Percentiles rank a stretch among this genome's conserved stretches.
Evolutionary conservation across 306 rosid genomes (phyloP).

Genomic region (Prunus mongolica): DNA sequence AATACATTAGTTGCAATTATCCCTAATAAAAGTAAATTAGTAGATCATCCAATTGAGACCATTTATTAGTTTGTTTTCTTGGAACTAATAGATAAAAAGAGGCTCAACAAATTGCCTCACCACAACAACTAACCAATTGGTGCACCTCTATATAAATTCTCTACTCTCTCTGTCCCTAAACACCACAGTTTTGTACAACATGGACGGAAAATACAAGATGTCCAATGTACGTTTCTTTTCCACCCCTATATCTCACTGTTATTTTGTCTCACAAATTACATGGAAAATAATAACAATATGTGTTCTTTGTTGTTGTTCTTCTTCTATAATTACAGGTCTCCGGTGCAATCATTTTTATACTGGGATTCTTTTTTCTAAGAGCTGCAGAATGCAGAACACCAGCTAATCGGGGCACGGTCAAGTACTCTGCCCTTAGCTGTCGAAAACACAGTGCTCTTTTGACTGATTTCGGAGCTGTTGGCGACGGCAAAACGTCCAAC

Average conservation of each 20-base stretch:
- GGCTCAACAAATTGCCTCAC: too few relatives aligned
- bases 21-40: too few relatives aligned
- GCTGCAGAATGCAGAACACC: slow-evolving; percentile 31
- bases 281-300: too few relatives aligned
- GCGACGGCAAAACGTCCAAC: slow-evolving; percentile 71
- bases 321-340: background rate
- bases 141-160: background rate
- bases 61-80: too few relatives aligned
- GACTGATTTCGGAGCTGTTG: slow-evolving; percentile 79
- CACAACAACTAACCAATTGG: too few relatives aligned
- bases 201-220: background rate
- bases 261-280: too few relatives aligned
- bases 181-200: background rate
- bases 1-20: too few relatives aligned
- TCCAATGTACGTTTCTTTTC: background rate
- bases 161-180: background rate
- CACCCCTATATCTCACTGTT: background rate
- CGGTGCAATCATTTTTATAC: background rate
- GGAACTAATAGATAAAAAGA: too few relatives aligned
- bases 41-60: too few relatives aligned
- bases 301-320: background rate
- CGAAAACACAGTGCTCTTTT: slow-evolving; percentile 60
- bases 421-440: slow-evolving; percentile 44
- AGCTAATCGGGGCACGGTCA: slow-evolving; percentile 3
- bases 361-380: slow-evolving; percentile 20